phyloP scores from a whole-genome alignment of 2,329 filamentous ascomycete genomes.

The Ophioceras dolichostomum region DNA sequence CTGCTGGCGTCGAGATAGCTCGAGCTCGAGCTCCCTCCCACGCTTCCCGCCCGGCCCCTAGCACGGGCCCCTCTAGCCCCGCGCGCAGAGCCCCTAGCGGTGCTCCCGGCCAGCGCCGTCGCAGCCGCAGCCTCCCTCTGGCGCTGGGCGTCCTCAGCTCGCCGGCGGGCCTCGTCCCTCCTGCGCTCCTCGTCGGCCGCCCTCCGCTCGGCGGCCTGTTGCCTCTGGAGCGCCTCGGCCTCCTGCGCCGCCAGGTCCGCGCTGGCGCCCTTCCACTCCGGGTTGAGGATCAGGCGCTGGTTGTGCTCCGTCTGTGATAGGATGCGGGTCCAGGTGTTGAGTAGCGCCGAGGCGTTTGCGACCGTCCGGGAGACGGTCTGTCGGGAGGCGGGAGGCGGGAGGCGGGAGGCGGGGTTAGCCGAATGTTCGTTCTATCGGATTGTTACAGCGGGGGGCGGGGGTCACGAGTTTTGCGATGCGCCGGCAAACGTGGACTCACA shows the following conservation, averaged over 20 bases:
- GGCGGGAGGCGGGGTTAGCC: background rate
- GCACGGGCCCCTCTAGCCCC: background rate
- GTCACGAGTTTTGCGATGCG: no score
- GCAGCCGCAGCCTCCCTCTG: conserved; percentile 24
- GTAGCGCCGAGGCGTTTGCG: conserved; percentile 71
- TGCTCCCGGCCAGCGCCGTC: conserved; percentile 3
- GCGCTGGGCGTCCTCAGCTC: conserved; percentile 48
- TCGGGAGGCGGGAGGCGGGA: background rate
- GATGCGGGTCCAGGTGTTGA: conserved; percentile 93
- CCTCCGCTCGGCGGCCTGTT: conserved; percentile 65
- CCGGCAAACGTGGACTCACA: no score
- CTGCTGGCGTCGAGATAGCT: conserved; percentile 11
- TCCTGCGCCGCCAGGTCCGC: conserved; percentile 82
- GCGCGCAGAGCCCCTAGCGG: background rate
- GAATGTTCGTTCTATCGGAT: no score
- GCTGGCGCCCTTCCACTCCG: conserved; percentile 77
- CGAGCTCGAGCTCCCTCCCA: background rate
- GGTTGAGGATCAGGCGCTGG: conserved; percentile 79
- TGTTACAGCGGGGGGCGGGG: no score
- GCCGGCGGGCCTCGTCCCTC: conserved; percentile 55
- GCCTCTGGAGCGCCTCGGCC: conserved; percentile 59
- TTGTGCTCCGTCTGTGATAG: conserved; percentile 97
- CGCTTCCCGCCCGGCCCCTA: background rate
- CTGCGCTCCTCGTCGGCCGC: conserved; percentile 69
- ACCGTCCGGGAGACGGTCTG: conserved; percentile 80